phyloP scores from a whole-genome alignment of 2,329 filamentous ascomycete species.

The Paraconiothyrium brasiliense region DNA sequence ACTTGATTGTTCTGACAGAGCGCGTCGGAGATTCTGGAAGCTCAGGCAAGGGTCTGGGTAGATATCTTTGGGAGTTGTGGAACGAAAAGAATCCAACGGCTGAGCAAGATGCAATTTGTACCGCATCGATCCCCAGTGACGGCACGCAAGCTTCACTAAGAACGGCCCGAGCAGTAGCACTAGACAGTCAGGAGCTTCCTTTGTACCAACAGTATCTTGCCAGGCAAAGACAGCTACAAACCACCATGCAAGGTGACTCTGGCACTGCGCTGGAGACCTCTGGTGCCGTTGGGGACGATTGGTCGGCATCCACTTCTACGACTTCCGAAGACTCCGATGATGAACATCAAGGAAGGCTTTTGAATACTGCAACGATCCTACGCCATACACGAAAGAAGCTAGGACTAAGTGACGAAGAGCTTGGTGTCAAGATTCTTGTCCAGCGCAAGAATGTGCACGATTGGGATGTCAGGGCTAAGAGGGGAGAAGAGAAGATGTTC shows the following conservation, averaged over 20 bases:
- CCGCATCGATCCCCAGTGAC: conserved; percentile 72
- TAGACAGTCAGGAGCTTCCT: conserved; percentile 79
- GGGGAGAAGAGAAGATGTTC: conserved; percentile 91
- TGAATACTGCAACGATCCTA: conserved; percentile 87
- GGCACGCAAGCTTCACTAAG: conserved; percentile 52
- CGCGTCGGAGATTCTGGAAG: conserved; percentile 60
- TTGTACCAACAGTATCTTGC: conserved; percentile 93
- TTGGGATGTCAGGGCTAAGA: conserved; percentile 90
- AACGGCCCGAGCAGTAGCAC: conserved; percentile 63
- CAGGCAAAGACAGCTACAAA: conserved; percentile 85
- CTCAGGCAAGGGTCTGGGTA: conserved; percentile 63
- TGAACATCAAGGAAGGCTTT: conserved; percentile 88
- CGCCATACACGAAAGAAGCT: conserved; percentile 82
- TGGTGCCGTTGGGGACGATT: conserved; percentile 81
- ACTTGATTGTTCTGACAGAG: conserved; percentile 89
- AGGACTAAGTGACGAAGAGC: conserved; percentile 85
- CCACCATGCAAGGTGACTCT: conserved; percentile 73
- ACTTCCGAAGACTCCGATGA: conserved; percentile 88
- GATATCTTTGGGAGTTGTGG: conserved; percentile 75
- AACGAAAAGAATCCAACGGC: conserved; percentile 33
- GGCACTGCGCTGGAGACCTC: conserved; percentile 74
- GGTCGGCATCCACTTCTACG: conserved; percentile 84
- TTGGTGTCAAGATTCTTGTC: conserved; percentile 89
- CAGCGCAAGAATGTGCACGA: conserved; percentile 92
- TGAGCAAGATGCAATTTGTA: conserved; percentile 42